Percentiles rank a stretch among this genome's conserved stretches.
Evolutionary conservation across 495 filamentous ascomycete genomes (phyloP).

Genomic region (Elaphomyces granulatus): DNA sequence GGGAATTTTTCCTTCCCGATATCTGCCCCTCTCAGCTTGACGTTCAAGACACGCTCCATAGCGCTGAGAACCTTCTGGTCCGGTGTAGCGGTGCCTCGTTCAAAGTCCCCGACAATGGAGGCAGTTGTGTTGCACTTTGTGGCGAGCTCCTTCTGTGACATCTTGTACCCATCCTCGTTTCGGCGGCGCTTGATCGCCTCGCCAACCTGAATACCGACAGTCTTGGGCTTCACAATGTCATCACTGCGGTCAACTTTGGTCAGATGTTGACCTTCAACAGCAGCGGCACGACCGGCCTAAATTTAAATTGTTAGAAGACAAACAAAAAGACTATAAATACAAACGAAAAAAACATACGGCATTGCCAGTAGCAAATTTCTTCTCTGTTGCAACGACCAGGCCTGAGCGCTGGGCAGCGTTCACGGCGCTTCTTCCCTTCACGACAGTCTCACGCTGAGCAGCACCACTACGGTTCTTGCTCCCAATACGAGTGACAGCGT

Average conservation of each 20-base stretch:
- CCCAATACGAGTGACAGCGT: conserved; percentile 84
- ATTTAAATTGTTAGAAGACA: conserved; percentile 2
- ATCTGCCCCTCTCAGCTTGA: conserved; percentile 66
- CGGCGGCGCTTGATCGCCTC: conserved; percentile 66
- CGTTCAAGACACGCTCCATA: conserved; percentile 75
- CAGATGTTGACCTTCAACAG: conserved; percentile 78
- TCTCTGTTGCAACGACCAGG: conserved; percentile 68
- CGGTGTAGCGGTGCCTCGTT: conserved; percentile 64
- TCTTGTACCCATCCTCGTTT: conserved; percentile 58
- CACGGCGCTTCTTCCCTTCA: conserved; percentile 71
- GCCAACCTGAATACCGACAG: conserved; percentile 64
- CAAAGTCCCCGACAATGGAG: conserved; percentile 67
- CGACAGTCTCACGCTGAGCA: conserved; percentile 62
- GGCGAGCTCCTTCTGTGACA: conserved; percentile 95
- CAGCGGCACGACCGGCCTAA: conserved; percentile 41
- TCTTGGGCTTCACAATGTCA: conserved; percentile 94
- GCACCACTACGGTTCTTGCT: conserved; percentile 54
- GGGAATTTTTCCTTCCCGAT: conserved; percentile 65
- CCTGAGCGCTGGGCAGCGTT: conserved; percentile 84
- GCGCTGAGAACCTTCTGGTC: conserved; percentile 70
- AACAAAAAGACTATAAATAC: not conserved
- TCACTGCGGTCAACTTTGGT: conserved; percentile 97
- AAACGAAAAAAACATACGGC: conserved; percentile 41
- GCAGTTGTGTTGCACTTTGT: conserved; percentile 84
- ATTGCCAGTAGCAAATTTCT: conserved; percentile 73